Base-by-base conservation (phyloP, 306 rosid species). In the Echinosophora koreensis region DNA sequence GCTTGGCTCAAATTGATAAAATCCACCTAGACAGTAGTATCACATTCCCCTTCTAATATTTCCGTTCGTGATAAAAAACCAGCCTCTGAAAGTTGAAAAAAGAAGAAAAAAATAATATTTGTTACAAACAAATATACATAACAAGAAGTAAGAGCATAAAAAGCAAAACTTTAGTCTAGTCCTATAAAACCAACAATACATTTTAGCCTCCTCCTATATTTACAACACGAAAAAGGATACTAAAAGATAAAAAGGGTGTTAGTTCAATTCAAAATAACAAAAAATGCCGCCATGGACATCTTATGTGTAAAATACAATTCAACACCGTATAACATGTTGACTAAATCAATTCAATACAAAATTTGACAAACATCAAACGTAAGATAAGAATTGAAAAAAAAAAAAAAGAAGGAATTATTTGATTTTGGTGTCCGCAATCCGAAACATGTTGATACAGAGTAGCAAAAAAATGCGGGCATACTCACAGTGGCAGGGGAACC, bases 1-100 rank as follows among this genome's bases (percentile, higher is more conserved):
- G 47, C 37, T 46, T 4, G 64, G 39, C 41, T 47, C 71, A 77
- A 28, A 46, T 39, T 30, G 46, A 65, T 41, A 58, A 51, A 55
- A 46, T 65, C 76, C 5, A 12, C 52, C 5, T 15, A 38, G 17
- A 16, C 77, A 27, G 49, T 0, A 30, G 32, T 56, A 49, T 27
- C 5, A 42, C 38, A 18, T 61, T 50, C 69, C 69, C 58, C 77
- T 65, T 58, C 22, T 52, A 62, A 16, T 77, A 76, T 61, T 63
- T 64, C 42, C 60, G 39, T 80, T 71, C 46, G 66, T 17, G 58
- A 76, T 9, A 28, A 22, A 39, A 66, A 72, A 58, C 71, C 47
- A 44, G 41, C 60, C 69, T 76, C 76, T 15, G 52, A 39, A 74
- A 81, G 70, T 78, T 73, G 17, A 74, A 60, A 42, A 68, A 18